Conservation (phyloP, 2,329 filamentous ascomycete species). For the Microdochium nivale region DNA sequence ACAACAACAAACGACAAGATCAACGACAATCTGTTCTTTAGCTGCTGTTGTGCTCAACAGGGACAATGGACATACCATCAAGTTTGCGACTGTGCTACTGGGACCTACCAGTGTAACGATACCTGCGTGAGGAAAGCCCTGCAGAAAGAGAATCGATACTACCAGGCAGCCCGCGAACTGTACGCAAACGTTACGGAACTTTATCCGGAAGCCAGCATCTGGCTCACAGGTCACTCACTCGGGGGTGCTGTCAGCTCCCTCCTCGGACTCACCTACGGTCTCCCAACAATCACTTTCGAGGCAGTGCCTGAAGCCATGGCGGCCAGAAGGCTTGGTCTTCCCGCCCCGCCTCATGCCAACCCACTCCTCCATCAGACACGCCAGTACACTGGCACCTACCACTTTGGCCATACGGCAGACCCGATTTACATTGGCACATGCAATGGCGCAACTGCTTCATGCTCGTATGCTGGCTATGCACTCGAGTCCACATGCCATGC, state of each 20-base stretch:
- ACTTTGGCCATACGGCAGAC: constrained; percentile 94
- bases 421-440: constrained; percentile 91
- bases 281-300: constrained; percentile 88
- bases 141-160: constrained; percentile 80
- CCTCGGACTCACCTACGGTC: constrained; percentile 80
- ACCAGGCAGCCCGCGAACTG: constrained; percentile 77
- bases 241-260: constrained; percentile 86
- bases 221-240: constrained; percentile 87
- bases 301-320: constrained; percentile 87
- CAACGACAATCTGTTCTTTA: constrained; percentile 97
- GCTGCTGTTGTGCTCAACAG: constrained; percentile 93
- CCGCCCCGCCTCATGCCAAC: constrained; percentile 71
- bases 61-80: constrained; percentile 84
- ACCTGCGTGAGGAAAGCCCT: constrained; percentile 76
- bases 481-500: constrained; percentile 91
- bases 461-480: constrained; percentile 87
- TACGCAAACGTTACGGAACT: constrained; percentile 87
- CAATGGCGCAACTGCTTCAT: constrained; percentile 81
- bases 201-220: constrained; percentile 77
- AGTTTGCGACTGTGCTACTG: constrained; percentile 86
- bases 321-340: constrained; percentile 75
- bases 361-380: constrained; percentile 63
- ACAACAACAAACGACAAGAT: constrained; percentile 96
- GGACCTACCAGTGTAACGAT: constrained; percentile 83
- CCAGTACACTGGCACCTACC: constrained; percentile 68